A percentile compares a stretch with the other conserved stretches of the same genome.
Conservation (phyloP, 1,284 basidiomycete genomes). For the Sporisorium scitamineum region DNA sequence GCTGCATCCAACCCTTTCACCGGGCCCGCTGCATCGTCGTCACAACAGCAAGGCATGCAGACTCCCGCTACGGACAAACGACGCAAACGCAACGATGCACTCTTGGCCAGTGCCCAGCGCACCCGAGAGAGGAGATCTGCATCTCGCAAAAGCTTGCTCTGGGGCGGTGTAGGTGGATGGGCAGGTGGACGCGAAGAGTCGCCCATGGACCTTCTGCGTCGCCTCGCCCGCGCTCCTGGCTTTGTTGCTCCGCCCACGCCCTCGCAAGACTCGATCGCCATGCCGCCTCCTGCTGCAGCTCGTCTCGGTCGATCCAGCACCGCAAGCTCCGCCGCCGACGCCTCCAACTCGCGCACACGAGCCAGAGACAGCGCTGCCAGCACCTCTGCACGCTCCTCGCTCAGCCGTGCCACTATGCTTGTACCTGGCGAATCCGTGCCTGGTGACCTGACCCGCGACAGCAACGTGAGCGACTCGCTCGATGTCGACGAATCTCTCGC, state of each 20-base stretch:
- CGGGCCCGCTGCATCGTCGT: background rate
- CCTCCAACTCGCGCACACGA: conserved; percentile 16
- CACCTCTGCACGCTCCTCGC: conserved; percentile 22
- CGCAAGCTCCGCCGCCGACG: conserved; percentile 16
- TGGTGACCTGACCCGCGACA: conserved; percentile 50
- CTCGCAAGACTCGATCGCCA: conserved; percentile 36
- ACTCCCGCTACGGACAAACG: conserved; percentile 50
- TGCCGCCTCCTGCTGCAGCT: conserved; percentile 29
- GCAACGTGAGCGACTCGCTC: conserved; percentile 33
- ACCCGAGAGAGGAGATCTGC: conserved; percentile 28
- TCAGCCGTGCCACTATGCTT: conserved; percentile 36
- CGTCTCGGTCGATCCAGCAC: conserved; percentile 21
- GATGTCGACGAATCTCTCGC: conserved; percentile 32
- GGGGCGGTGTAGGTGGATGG: conserved; percentile 53
- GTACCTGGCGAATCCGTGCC: conserved; percentile 47
- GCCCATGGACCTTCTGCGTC: conserved; percentile 49
- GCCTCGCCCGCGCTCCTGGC: conserved; percentile 45
- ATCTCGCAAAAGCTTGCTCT: conserved; percentile 38
- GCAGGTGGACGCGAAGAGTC: conserved; percentile 52
- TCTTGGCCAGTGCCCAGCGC: conserved; percentile 44
- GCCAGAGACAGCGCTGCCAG: conserved; percentile 30
- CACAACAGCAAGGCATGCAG: conserved; percentile 30
- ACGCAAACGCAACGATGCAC: conserved; percentile 47
- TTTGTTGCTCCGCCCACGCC: conserved; percentile 48
- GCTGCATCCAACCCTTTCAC: conserved; percentile 18